These are phyloP conservation scores for Dissophora ornata DNA, from an alignment of 192 early-diverging fungal species.

Conservation along the genomic window DNA sequence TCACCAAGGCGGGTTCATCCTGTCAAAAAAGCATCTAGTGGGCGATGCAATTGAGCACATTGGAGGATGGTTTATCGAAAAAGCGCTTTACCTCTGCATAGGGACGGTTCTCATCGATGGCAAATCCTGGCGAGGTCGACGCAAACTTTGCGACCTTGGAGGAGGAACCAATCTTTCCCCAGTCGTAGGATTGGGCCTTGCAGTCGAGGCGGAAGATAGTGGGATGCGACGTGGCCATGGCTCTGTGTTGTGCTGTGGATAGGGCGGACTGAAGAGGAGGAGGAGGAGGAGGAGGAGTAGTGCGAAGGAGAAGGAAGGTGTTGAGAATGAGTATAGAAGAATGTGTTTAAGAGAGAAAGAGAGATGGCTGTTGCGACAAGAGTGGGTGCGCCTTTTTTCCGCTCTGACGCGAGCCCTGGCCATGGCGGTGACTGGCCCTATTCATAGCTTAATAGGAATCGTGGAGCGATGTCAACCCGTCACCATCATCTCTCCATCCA, in stretches of 20 bases:
- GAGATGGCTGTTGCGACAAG: not conserved
- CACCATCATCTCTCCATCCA: not conserved
- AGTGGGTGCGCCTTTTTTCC: too few species aligned
- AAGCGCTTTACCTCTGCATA: conserved; percentile 95
- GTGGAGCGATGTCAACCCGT: not conserved
- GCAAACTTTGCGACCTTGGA: conserved; percentile 92
- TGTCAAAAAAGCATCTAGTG: too few species aligned
- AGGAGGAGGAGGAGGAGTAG: not conserved
- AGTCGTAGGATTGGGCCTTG: conserved; percentile 92
- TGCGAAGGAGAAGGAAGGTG: not conserved
- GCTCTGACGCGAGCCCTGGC: too few species aligned
- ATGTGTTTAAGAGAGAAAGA: conserved; percentile 5
- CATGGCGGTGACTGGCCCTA: too few species aligned
- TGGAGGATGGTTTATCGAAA: conserved; percentile 2
- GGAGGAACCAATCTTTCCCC: conserved; percentile 88
- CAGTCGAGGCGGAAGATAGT: conserved; percentile 73
- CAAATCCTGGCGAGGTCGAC: conserved; percentile 63
- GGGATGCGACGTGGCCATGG: conserved; percentile 27
- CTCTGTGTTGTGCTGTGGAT: not conserved
- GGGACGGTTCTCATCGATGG: conserved; percentile 70
- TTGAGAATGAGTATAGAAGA: conserved; percentile 1
- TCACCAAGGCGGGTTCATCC: not conserved
- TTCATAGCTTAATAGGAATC: too few species aligned
- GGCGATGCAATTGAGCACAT: too few species aligned
- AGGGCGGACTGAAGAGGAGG: not conserved